Percentiles rank a stretch among this genome's conserved stretches.
Conservation (phyloP, 768 basidiomycete genomes). For the Exidia glandulosa region DNA sequence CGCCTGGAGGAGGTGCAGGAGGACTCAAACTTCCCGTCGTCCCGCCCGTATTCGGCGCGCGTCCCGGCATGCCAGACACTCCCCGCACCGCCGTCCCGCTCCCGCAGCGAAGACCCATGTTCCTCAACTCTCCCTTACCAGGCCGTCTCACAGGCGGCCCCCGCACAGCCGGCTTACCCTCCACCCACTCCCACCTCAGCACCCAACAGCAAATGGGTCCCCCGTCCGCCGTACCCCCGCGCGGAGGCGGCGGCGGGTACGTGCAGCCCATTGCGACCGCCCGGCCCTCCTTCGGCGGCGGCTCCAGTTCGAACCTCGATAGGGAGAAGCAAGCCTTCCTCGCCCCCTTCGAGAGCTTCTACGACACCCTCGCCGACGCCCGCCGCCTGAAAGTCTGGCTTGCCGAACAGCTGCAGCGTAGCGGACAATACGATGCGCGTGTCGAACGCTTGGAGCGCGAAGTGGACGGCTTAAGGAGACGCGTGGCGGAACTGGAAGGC, state of each 20-base stretch:
- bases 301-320: slow-evolving; percentile 10
- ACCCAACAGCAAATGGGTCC: not conserved
- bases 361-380: slow-evolving; percentile 73
- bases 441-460: not conserved
- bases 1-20: not conserved
- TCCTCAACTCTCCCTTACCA: not conserved
- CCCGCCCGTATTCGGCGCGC: not conserved
- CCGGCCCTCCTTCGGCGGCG: not conserved
- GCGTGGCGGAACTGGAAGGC: not conserved
- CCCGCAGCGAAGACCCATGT: not conserved
- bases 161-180: not conserved
- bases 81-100: not conserved
- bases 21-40: not conserved
- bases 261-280: not conserved
- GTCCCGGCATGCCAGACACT: not conserved
- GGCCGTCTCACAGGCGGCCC: not conserved
- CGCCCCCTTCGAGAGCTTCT: slow-evolving; percentile 74
- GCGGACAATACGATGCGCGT: not conserved
- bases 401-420: slow-evolving; percentile 48
- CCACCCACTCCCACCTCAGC: not conserved
- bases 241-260: not conserved
- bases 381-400: slow-evolving; percentile 71
- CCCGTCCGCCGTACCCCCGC: not conserved
- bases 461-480: not conserved
- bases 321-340: slow-evolving; percentile 47